Evolutionary conservation across 176 grass and related monocot genomes (phyloP), one percentile per base, ranked within the genome.

Genomic region (Oryza rufipogon): DNA sequence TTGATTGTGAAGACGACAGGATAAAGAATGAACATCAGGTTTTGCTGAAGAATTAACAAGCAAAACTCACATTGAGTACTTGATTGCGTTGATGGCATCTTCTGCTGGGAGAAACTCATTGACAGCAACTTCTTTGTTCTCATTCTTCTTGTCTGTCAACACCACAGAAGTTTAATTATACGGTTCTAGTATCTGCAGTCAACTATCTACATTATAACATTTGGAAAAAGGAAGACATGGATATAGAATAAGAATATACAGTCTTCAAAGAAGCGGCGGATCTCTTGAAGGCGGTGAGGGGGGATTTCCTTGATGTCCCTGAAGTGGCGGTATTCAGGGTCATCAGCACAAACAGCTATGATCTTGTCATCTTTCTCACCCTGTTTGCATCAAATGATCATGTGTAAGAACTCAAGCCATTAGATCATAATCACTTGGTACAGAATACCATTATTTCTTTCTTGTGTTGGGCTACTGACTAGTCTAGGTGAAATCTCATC

Each of bases 311-410:
- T 95, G 79, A 98, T 98, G 93, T 98, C 96, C 44, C 44, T 93
- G 87, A 92, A 93, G 87, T 98, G 96, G 61, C 91, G 88, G 65
- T 85, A 95, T 76, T 98, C 93, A 64, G 96, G 96, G 78, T 98
- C 96, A 74, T 98, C 96, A 81, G 96, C 96, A 90, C 96, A 98
- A 32, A 98, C 96, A n/a, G 96, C 96, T 87, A 95, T 98, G 83
- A 98, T 99, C 87, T 99, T 99, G 71, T 99, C 96, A 90, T 96
- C 96, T 85, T 93, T 98, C 91, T 99, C 96, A 4, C 96, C 96
- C 96, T 99, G 81, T 45, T 76, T 58, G 82, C 51, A 39, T 44
- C 48, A 51, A n/a, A 81, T 14, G 46, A 44, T 79, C 48, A 80
- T n/a, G 80, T 83, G 88, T 56, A 83, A 74, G 34, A 64, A 80